Percentiles rank a stretch among this genome's conserved stretches.
phyloP scores from a whole-genome alignment of 192 early-diverging fungal genomes.

The Glomus cerebriforme region DNA sequence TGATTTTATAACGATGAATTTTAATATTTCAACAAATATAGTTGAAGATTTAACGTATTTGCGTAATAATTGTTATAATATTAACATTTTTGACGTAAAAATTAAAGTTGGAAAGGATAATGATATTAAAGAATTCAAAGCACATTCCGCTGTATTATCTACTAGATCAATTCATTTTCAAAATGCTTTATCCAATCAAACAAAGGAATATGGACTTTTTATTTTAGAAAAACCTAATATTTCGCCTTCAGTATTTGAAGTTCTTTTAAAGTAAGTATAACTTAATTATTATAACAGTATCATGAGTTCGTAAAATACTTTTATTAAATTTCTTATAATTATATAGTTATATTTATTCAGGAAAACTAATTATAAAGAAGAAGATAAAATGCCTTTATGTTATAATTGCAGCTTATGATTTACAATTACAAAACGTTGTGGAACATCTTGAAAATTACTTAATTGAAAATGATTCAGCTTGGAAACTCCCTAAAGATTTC shows the following conservation, averaged over 20 bases:
- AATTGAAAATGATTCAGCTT: constrained; percentile 3
- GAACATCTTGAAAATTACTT: neutral
- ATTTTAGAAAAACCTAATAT: constrained; percentile 10
- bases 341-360: neutral
- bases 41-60: too few species aligned
- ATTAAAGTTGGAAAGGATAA: too few species aligned
- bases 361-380: neutral
- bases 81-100: too few species aligned
- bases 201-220: neutral
- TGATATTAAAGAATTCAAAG: neutral
- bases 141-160: neutral
- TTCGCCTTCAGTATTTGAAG: neutral
- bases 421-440: neutral
- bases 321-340: neutral
- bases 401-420: neutral
- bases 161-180: constrained; percentile 1
- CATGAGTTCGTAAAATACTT: too few species aligned
- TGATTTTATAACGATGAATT: too few species aligned
- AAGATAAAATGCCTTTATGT: neutral
- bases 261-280: neutral
- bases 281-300: too few species aligned
- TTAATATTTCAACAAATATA: too few species aligned
- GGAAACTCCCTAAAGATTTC: neutral
- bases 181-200: neutral
- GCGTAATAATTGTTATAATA: too few species aligned